A percentile compares a stretch with the other conserved stretches of the same genome.
These are phyloP conservation scores for Yamadazyma siamensis DNA, from an alignment of 1,139 yeast species.

Conservation along the genomic window DNA sequence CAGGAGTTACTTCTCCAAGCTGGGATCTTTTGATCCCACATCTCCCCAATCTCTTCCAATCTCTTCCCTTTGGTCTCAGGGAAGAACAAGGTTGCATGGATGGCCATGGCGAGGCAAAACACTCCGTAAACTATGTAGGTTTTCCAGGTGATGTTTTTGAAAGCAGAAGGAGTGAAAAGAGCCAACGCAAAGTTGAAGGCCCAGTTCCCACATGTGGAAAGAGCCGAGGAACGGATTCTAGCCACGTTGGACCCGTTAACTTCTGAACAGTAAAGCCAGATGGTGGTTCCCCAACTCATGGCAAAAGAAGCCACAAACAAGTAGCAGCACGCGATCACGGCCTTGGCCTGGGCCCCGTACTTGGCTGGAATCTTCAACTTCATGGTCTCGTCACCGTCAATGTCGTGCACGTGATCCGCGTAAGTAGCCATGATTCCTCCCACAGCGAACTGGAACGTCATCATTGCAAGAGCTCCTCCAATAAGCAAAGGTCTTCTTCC, in stretches of 20 bases:
- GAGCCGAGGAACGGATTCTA: slow-evolving; percentile 52
- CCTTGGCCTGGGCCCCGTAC: slow-evolving; percentile 38
- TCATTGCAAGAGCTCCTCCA: slow-evolving; percentile 40
- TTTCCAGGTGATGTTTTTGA: slow-evolving; percentile 35
- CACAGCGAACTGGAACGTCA: slow-evolving; percentile 41
- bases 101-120: slow-evolving; percentile 48
- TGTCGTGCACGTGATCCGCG: slow-evolving; percentile 27
- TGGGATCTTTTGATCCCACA: slow-evolving; percentile 56
- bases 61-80: slow-evolving; percentile 57
- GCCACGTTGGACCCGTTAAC: slow-evolving; percentile 48
- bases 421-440: slow-evolving; percentile 46
- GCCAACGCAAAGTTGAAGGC: slow-evolving; percentile 44
- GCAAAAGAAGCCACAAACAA: slow-evolving; percentile 48
- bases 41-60: slow-evolving; percentile 55
- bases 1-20: slow-evolving; percentile 44
- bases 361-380: slow-evolving; percentile 34
- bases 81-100: slow-evolving; percentile 62
- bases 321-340: slow-evolving; percentile 50
- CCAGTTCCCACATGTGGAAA: slow-evolving; percentile 48
- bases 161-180: slow-evolving; percentile 36
- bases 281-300: slow-evolving; percentile 51
- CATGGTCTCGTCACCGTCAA: slow-evolving; percentile 36
- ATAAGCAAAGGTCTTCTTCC: slow-evolving; percentile 53
- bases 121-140: slow-evolving; percentile 41
- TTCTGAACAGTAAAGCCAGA: slow-evolving; percentile 51